Evolutionary conservation across 305 asterid genomes (phyloP).

Genomic region (Fraxinus baroniana): DNA sequence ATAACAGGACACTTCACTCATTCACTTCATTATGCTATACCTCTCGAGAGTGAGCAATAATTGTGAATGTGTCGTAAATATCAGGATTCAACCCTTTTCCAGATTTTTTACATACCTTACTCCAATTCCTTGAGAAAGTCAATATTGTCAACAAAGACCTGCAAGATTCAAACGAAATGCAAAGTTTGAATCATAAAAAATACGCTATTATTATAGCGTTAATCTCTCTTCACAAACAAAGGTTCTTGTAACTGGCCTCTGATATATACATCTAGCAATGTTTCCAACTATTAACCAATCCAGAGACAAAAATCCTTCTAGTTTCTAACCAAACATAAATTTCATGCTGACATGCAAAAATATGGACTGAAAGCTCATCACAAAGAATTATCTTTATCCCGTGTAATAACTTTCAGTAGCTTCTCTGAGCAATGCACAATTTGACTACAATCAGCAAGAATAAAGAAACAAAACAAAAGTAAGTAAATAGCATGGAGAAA

Average conservation of each 20-base stretch:
- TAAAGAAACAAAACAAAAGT: not conserved
- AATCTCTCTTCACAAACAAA: not conserved
- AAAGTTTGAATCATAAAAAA: not conserved
- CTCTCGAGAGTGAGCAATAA: not conserved
- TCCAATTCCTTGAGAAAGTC: conserved; percentile 73
- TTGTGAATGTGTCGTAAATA: not conserved
- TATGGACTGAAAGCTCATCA: not conserved
- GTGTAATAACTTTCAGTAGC: not conserved
- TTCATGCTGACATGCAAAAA: not conserved
- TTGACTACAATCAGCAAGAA: not conserved
- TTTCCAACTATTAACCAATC: not conserved
- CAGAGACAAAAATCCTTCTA: not conserved
- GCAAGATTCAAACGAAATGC: conserved; percentile 21
- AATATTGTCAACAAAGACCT: conserved; percentile 71
- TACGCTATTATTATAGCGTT: not conserved
- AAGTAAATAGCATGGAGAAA: not conserved
- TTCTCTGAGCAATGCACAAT: not conserved
- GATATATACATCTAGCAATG: not conserved
- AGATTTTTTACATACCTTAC: conserved; percentile 22
- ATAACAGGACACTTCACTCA: not conserved
- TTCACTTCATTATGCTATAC: not conserved
- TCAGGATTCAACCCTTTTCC: not conserved
- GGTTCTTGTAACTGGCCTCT: not conserved
- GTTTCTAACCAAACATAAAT: not conserved
- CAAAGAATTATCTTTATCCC: not conserved